A percentile compares a stretch with the other conserved stretches of the same genome.
These are phyloP conservation scores for Ceratocystis huliohia DNA, from an alignment of 2,329 filamentous ascomycete species.

Conservation along the genomic window DNA sequence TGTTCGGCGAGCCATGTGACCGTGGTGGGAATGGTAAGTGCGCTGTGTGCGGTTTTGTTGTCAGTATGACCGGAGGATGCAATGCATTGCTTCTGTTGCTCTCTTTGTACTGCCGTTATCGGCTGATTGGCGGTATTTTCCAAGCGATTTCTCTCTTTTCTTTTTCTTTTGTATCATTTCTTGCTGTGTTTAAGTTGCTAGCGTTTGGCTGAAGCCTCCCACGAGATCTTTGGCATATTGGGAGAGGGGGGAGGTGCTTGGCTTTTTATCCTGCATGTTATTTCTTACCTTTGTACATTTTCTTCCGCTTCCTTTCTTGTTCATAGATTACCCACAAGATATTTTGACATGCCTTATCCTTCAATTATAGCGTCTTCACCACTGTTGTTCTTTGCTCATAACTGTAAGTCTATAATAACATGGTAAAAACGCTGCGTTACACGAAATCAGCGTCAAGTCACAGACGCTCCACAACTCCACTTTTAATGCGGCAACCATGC, in stretches of 20 bases:
- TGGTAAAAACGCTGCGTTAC: slow-evolving; percentile 5
- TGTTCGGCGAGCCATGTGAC: neutral
- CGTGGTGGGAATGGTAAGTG: neutral
- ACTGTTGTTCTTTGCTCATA: neutral
- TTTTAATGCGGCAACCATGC: neutral
- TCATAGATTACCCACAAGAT: neutral
- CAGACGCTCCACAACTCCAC: neutral
- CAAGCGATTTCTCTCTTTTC: neutral
- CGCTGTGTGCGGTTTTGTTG: neutral
- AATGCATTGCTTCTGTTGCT: neutral
- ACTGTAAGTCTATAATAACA: neutral
- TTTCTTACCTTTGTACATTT: slow-evolving; percentile 4
- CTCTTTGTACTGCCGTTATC: neutral
- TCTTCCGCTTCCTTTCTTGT: neutral
- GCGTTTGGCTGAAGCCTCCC: neutral
- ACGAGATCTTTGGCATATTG: neutral
- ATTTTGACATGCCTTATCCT: neutral
- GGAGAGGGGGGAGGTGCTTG: neutral
- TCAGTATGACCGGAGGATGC: neutral
- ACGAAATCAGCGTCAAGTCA: neutral
- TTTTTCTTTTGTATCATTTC: neutral
- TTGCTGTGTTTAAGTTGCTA: neutral
- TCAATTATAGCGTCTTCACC: neutral
- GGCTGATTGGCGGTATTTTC: neutral
- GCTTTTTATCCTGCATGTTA: neutral